Base-by-base conservation (phyloP, 2,329 filamentous ascomycete genomes). In the Xylariaceae sp. region DNA sequence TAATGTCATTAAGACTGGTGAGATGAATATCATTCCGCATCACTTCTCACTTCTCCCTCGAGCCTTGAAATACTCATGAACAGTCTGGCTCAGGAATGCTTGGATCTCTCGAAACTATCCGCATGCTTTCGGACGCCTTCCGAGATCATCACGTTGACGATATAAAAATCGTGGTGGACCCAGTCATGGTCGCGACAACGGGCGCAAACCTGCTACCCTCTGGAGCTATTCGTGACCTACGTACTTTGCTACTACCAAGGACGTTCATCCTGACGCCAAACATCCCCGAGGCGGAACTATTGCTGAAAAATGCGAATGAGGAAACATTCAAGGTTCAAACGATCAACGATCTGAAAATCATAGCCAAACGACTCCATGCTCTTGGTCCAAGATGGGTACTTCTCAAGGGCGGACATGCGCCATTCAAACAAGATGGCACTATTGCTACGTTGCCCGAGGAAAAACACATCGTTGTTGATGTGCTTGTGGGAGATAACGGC, bases 1-100 rank as follows among this genome's bases (percentile, higher is more conserved):
- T 3, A 90, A 96, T 74, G 90, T 95, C 42, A 82, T 97, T 58
- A 97, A 96, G 71, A 91, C 89, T 42, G 92, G 90, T 95, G 9
- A 46, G 47, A 19, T 10, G 38, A 10, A 18, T 44, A 27, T 27
- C 7, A 27, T 36, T 10, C 15, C 2, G 44, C 14, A 17, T 39
- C 5, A 40, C 30, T 27, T 5, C 19, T n/a, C 7, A 33, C 27
- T 19, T 22, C 17, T 7, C 15, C 17, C n/a, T 11, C 11, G 18
- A 30, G 11, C 27, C 22, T 30, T 12, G 30, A 42, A n/a, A 14
- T 39, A 42, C 31, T 42, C 11, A 32, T 27, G 31, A 19, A 32
- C 44, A 40, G 11, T 43, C 35, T 14, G 10, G 42, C 45, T 27
- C 56, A 92, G 89, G 89, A 36, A 95, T 95, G 89, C 77, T 95